Percentiles rank a stretch among this genome's conserved stretches.
These are phyloP conservation scores for Naematelia aurantialba DNA, from an alignment of 768 basidiomycete genomes.

Conservation along the genomic window DNA sequence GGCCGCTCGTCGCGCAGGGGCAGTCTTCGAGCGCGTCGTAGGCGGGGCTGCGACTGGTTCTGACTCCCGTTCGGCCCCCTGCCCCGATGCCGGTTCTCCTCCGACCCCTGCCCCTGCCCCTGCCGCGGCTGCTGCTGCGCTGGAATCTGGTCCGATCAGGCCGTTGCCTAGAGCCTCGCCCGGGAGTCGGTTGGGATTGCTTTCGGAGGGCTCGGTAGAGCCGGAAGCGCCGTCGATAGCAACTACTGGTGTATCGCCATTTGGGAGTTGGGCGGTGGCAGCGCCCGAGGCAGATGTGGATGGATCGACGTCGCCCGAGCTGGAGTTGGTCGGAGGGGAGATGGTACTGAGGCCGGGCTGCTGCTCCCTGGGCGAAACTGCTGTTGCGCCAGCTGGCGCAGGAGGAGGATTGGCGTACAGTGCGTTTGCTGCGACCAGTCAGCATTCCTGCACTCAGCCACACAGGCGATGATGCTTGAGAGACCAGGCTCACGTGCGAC, in stretches of 20 bases:
- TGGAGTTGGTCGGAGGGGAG: no score
- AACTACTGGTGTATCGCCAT: no score
- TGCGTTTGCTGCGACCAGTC: slow-evolving; percentile 10
- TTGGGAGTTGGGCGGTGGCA: no score
- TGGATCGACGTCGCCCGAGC: no score
- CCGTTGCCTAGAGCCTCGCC: background rate
- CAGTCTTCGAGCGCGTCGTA: slow-evolving; percentile 38
- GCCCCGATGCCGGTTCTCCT: slow-evolving; percentile 59
- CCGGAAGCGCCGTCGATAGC: background rate
- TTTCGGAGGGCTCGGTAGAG: background rate
- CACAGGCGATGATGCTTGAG: no score
- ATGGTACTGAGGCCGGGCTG: no score
- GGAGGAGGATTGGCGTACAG: slow-evolving; percentile 6
- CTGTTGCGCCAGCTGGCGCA: background rate
- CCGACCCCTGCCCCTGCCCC: slow-evolving; percentile 49
- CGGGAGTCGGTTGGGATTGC: no score
- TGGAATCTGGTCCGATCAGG: slow-evolving; percentile 6
- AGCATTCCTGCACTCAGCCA: background rate
- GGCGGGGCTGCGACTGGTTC: slow-evolving; percentile 17
- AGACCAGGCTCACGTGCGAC: slow-evolving; percentile 37
- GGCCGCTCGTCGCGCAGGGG: slow-evolving; percentile 20
- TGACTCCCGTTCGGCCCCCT: background rate
- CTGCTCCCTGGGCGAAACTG: background rate
- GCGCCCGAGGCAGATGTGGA: no score
- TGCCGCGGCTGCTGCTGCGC: slow-evolving; percentile 1